Conservation (phyloP, 257 asterid species). For the Lavandula angustifolia region DNA sequence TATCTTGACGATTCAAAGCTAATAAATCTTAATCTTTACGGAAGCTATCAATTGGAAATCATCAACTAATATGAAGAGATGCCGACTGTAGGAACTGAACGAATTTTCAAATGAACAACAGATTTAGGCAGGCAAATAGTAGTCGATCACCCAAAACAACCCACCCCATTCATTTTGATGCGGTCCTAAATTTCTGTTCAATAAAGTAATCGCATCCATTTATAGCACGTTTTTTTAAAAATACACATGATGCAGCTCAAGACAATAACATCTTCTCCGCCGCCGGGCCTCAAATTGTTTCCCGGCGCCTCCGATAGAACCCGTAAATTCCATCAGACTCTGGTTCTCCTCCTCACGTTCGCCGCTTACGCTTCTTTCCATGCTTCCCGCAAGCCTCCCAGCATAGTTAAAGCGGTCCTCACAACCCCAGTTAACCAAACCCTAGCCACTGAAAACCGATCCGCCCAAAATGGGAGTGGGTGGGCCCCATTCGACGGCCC, state of each 20-base stretch:
- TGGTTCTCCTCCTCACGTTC: conserved; percentile 73
- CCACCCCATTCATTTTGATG: background rate
- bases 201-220: background rate
- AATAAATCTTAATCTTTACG: conserved; percentile 25
- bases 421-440: conserved; percentile 62
- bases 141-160: background rate
- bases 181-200: conserved; percentile 8
- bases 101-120: background rate
- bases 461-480: conserved; percentile 41
- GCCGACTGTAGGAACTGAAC: background rate
- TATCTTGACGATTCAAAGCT: conserved; percentile 20
- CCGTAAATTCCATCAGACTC: conserved; percentile 56
- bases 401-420: conserved; percentile 87
- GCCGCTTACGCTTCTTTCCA: conserved; percentile 86
- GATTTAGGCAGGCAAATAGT: background rate
- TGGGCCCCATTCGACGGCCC: conserved; percentile 89
- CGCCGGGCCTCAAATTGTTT: conserved; percentile 69
- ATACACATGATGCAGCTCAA: conserved; percentile 46
- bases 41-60: background rate
- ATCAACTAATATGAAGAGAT: background rate
- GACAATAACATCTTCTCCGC: conserved; percentile 43
- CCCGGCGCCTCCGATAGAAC: conserved; percentile 55
- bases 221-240: background rate
- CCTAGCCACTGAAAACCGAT: conserved; percentile 31
- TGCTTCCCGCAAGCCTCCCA: conserved; percentile 95